A percentile compares a stretch with the other conserved stretches of the same genome.
Evolutionary conservation across 1,139 yeast species (phyloP).

Genomic region (Candida anutae): DNA sequence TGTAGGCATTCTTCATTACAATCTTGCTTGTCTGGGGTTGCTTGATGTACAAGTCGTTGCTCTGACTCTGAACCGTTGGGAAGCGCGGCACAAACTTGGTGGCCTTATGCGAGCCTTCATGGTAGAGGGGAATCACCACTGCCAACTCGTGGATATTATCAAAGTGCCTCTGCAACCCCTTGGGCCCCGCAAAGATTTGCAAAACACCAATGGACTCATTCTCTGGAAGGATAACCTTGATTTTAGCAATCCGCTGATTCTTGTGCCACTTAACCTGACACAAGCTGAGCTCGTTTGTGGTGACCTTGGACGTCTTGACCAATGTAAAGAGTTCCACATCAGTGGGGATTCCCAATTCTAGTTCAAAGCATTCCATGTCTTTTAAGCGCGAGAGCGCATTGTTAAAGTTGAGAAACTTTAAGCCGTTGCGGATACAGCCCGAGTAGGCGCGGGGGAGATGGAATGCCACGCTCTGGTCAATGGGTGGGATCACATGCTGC

Average conservation of each 20-base stretch:
- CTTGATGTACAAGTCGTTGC: slow-evolving; percentile 69
- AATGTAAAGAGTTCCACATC: slow-evolving; percentile 58
- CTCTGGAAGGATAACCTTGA: slow-evolving; percentile 77
- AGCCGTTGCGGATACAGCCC: slow-evolving; percentile 54
- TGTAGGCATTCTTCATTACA: slow-evolving; percentile 49
- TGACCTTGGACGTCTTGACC: slow-evolving; percentile 44
- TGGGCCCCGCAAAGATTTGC: slow-evolving; percentile 66
- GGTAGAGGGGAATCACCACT: slow-evolving; percentile 70
- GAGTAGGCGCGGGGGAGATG: slow-evolving; percentile 82
- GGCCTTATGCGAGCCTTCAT: slow-evolving; percentile 55
- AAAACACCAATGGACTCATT: slow-evolving; percentile 61
- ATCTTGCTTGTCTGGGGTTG: slow-evolving; percentile 76
- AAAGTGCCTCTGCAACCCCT: slow-evolving; percentile 53
- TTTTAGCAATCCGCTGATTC: slow-evolving; percentile 57
- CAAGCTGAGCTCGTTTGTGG: slow-evolving; percentile 50
- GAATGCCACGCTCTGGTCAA: slow-evolving; percentile 71
- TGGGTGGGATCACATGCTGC: slow-evolving; percentile 81
- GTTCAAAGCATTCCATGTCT: slow-evolving; percentile 73
- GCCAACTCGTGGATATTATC: slow-evolving; percentile 64
- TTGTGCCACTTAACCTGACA: slow-evolving; percentile 72
- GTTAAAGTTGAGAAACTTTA: slow-evolving; percentile 61
- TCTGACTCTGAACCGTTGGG: slow-evolving; percentile 62
- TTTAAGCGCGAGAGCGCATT: slow-evolving; percentile 67
- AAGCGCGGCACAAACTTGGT: slow-evolving; percentile 59
- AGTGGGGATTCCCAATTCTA: slow-evolving; percentile 62